Base-by-base conservation (phyloP, 2,329 filamentous ascomycete genomes). In the Teratosphaeria destructans region DNA sequence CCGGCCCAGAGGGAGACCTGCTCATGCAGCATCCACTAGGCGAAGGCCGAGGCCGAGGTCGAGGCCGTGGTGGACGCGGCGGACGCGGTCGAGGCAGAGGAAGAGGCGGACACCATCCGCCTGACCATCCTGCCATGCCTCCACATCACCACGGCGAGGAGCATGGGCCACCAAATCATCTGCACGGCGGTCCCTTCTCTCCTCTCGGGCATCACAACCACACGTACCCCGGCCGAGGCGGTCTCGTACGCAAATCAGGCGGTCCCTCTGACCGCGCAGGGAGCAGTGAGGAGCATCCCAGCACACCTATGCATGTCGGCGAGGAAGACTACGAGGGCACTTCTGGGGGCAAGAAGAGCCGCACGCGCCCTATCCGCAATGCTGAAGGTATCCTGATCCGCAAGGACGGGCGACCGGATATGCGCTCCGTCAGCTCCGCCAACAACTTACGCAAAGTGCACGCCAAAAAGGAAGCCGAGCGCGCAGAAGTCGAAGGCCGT, bases 391-490 rank as follows among this genome's bases (percentile, higher is more conserved):
- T 81, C 19, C 66, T 81, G 34, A 80, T 81, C 59, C 73, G 78
- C 52, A 81, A 81, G 62, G 78, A 81, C 59, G 78, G 78, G 5
- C 68, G 76, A 11, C 78, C 78, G 5, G 78, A 81, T 60, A 79
- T 79, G 77, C 75, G 78, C 11, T 78, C 75, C 34, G 77, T 80
- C n/a, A 78, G 76, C 62, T 78, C 76, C 12, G 78, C 78, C n/a
- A 77, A 78, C 55, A 80, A 80, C 60, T 66, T 80, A 14, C 73
- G 78, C 47, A 80, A 79, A 63, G 78, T 80, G 3, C 78, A 80
- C 64, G 77, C 77, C 27, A 74, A 77, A 60, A 79, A 79, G 58
- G 78, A 80, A 57, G 71, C 71, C 3, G 71, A 73, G 60, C 66
- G 71, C 14, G 66, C 66, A 19, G 70, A 69, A 61, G 64, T 66